Conservation (phyloP, 352 stramenopile species). For the Pythium dissimile region DNA sequence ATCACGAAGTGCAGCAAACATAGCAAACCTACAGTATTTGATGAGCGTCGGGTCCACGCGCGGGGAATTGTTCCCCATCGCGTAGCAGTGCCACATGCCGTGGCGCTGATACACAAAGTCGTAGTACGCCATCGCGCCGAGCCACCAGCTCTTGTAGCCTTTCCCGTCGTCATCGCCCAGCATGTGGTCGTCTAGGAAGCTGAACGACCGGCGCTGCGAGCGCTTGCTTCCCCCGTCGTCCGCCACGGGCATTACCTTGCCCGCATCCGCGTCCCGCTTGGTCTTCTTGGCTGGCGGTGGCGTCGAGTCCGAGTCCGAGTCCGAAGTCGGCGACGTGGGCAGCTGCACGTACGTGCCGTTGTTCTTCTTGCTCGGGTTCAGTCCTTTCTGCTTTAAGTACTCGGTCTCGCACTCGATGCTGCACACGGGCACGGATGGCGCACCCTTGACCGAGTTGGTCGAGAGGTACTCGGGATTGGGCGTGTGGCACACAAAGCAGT, state of each 20-base stretch:
- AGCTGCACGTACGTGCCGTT: slow-evolving; percentile 25
- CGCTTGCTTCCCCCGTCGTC: slow-evolving; percentile 30
- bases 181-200: slow-evolving; percentile 72
- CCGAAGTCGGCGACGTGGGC: slow-evolving; percentile 9
- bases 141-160: slow-evolving; percentile 86
- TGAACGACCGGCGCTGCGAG: slow-evolving; percentile 54
- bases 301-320: slow-evolving; percentile 8
- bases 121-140: slow-evolving; percentile 77
- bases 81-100: slow-evolving; percentile 85
- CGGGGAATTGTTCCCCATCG: slow-evolving; percentile 63
- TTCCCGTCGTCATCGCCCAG: slow-evolving; percentile 65
- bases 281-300: slow-evolving; percentile 42
- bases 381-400: slow-evolving; percentile 44
- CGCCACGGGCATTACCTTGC: not conserved
- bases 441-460: slow-evolving; percentile 49
- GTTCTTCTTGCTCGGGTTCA: slow-evolving; percentile 24
- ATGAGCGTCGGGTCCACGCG: slow-evolving; percentile 68
- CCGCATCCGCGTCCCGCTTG: slow-evolving; percentile 5
- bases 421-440: slow-evolving; percentile 54
- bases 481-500: slow-evolving; percentile 64
- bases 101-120: slow-evolving; percentile 85
- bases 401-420: slow-evolving; percentile 61
- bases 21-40: slow-evolving; percentile 61
- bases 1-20: not conserved
- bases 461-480: slow-evolving; percentile 64